Evolutionary conservation across 176 grass and related monocot genomes (phyloP).

Genomic region (Pharus latifolius): DNA sequence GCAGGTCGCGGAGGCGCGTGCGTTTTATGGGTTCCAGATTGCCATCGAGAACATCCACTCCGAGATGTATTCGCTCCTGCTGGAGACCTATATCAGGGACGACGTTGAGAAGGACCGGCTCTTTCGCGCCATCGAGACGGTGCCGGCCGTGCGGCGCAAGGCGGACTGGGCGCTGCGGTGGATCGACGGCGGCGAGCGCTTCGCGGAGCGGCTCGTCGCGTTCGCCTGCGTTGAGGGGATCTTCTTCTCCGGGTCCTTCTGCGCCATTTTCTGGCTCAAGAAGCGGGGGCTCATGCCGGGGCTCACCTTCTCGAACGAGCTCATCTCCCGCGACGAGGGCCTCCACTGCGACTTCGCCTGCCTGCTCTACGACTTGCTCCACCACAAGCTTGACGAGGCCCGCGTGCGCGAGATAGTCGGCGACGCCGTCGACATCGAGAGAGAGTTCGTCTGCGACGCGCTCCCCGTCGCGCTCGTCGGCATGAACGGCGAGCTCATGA

Average conservation of each 20-base stretch:
- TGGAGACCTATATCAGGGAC: slow-evolving; percentile 83
- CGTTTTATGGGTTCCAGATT: slow-evolving; percentile 95
- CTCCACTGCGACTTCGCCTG: slow-evolving; percentile 96
- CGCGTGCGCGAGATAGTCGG: slow-evolving; percentile 48
- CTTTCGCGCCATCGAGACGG: slow-evolving; percentile 71
- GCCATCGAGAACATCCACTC: slow-evolving; percentile 99
- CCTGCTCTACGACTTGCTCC: slow-evolving; percentile 69
- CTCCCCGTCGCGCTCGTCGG: slow-evolving; percentile 55
- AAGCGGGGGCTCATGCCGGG: slow-evolving; percentile 90
- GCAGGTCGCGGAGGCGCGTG: slow-evolving; percentile 68
- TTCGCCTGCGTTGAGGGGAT: slow-evolving; percentile 89
- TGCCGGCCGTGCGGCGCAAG: slow-evolving; percentile 61
- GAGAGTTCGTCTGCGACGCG: slow-evolving; percentile 76
- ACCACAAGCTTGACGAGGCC: slow-evolving; percentile 37
- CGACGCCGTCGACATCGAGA: slow-evolving; percentile 76
- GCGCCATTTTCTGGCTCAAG: slow-evolving; percentile 97
- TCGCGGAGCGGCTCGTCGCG: slow-evolving; percentile 70
- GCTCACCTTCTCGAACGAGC: slow-evolving; percentile 95
- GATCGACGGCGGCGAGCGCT: slow-evolving; percentile 66
- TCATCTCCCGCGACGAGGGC: slow-evolving; percentile 95
- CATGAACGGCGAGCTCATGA: slow-evolving; percentile 72
- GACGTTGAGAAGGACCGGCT: slow-evolving; percentile 59
- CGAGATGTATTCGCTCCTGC: slow-evolving; percentile 80
- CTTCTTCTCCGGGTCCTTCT: slow-evolving; percentile 98
- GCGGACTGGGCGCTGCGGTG: slow-evolving; percentile 78